Base-by-base conservation (phyloP, 176 grass and related monocot species). In the Eragrostis nindensis region DNA sequence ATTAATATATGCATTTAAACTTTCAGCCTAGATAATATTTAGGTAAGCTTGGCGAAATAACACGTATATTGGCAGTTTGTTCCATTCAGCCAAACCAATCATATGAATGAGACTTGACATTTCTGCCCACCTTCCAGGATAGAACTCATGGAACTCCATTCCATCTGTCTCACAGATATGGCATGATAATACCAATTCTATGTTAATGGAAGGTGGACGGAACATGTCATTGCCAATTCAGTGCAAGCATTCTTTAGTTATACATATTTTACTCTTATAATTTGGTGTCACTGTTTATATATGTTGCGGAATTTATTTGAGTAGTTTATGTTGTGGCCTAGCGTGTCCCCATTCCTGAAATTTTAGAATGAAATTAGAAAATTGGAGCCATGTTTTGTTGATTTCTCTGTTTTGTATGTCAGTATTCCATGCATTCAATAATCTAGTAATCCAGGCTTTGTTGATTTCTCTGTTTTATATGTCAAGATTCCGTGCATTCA, bases 1-100 rank as follows among this genome's bases (percentile, higher is more conserved):
- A 84, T 38, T 40, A 81, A 19, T 79, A 71, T 67, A 40, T 40
- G 50, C 66, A 73, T 66, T 38, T 71, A 45, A 50, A 85, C 8
- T 73, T 54, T 27, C 48, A 26, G 74, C 26, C 61, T 56, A 68
- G 47, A 52, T 49, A 26, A 36, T 68, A 76, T 68, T 59, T 56
- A 3, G 8, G 41, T 46, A 48, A 48, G 46, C 3, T 48, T 68
- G 68, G 13, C 3, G 5, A 19, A 68, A 42, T 3, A 55, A 42
- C 48, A 67, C 68, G 77, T 26, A 36, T 56, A 11, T 42, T 67
- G 22, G 21, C 14, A 55, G 29, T 42, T 26, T 55, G 55, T 68
- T 80, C 15, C 7, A 15, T 68, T 68, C n/a, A 56, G 7, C 32
- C 36, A 0, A 39, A 40, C 4, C 64, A 40, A 67, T 42, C 8